Base-by-base conservation (phyloP, 805 yeast species). In the Tetrapisispora fleetii region DNA sequence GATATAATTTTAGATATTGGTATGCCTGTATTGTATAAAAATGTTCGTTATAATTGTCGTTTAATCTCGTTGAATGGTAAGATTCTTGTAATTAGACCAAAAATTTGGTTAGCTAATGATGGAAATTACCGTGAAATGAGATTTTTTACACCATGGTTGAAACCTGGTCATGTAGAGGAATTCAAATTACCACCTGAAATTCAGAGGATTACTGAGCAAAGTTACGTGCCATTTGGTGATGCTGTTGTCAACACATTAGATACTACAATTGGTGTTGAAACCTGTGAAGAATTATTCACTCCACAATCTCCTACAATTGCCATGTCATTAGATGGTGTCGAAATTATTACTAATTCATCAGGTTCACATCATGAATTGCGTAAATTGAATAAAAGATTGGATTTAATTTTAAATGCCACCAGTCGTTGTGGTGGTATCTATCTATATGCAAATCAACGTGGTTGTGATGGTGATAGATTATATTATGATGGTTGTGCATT, bases 121-220 rank as follows among this genome's bases (percentile, higher is more conserved):
- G 99, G 99, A 0, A 93, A 93, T 64, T 93, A 95, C 69, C 78
- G 99, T 45, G 99, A 93, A 66, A 90, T 93, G 98, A 77, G 99
- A 58, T 88, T 82, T 65, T 93, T 93, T 67, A 86, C 95, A 0
- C 96, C 98, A 13, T 93, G 99, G 99, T 70, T 79, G 58, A 78
- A 87, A 47, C 79, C 89, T 3, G 79, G 83, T 56, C 76, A 80
- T 52, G 83, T 81, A 41, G 98, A 93, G 64, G 74, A 74, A 46
- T 83, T 75, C 58, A 69, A 76, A 30, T 73, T 95, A 50, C 99
- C 99, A 2, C 74, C 81, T 48, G 62, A 71, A 55, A 79, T 93
- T 48, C 79, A 78, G 52, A 72, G 73, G 52, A 63, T 83, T 43
- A 79, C 90, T 0, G 83, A 81, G 17, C 96, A 89, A 64, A 54